A percentile compares a stretch with the other conserved stretches of the same genome.
Evolutionary conservation across 202 grass and related monocot genomes (phyloP).

Genomic region (Brachypodium distachyon): DNA sequence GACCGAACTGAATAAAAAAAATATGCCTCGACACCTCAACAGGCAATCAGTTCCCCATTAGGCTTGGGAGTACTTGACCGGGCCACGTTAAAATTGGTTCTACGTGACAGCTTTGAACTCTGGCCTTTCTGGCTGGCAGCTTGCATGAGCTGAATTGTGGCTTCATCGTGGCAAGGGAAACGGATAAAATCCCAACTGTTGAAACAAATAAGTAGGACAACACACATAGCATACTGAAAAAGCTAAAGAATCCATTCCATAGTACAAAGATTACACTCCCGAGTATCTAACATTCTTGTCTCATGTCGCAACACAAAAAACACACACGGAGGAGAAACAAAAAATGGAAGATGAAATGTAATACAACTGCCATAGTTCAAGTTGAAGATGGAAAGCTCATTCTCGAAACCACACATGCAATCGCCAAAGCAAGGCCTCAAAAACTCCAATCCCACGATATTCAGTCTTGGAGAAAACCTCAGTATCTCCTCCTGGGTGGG

Average conservation of each 20-base stretch:
- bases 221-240: not conserved
- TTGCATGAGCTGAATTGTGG: too few species aligned
- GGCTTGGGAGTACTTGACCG: too few species aligned
- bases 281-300: not conserved
- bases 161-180: too few species aligned
- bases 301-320: not conserved
- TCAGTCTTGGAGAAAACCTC: slow-evolving; percentile 11
- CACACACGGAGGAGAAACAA: not conserved
- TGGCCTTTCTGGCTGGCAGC: too few species aligned
- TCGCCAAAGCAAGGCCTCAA: not conserved
- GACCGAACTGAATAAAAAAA: too few species aligned
- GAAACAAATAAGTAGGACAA: not conserved
- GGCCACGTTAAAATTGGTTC: too few species aligned
- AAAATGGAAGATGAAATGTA: not conserved
- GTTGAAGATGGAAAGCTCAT: not conserved
- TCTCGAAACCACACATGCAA: not conserved
- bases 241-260: not conserved
- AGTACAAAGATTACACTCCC: not conserved
- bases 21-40: too few species aligned
- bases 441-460: not conserved
- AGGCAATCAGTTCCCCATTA: too few species aligned
- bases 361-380: not conserved
- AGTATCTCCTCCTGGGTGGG: slow-evolving; percentile 49
- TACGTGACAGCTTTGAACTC: too few species aligned
- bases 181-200: not conserved